A percentile compares a stretch with the other conserved stretches of the same genome.
phyloP scores from a whole-genome alignment of 2,329 filamentous ascomycete species.

The Periconia sp. region DNA sequence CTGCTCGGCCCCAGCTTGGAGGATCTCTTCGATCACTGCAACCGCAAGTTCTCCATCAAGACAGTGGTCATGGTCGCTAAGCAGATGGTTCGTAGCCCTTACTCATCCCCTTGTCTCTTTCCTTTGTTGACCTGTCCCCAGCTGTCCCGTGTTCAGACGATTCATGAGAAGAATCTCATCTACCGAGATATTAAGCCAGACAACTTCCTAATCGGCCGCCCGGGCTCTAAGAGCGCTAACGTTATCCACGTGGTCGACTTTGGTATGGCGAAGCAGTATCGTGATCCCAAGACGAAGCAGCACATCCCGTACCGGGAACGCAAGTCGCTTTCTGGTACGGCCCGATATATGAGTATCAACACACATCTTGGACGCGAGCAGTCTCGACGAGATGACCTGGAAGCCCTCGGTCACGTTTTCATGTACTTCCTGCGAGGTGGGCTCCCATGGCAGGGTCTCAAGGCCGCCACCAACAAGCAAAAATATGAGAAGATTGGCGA shows the following conservation, averaged over 20 bases:
- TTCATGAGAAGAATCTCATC: slow-evolving; percentile 99
- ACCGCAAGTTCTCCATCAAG: slow-evolving; percentile 92
- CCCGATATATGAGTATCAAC: slow-evolving; percentile 99
- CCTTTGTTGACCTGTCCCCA: slow-evolving; percentile 45
- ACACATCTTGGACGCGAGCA: slow-evolving; percentile 96
- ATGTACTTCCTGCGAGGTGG: slow-evolving; percentile 73
- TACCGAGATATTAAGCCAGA: slow-evolving; percentile 99
- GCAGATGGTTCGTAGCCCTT: slow-evolving; percentile 78
- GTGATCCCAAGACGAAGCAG: slow-evolving; percentile 98
- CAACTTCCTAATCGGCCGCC: slow-evolving; percentile 96
- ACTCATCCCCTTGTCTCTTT: background rate
- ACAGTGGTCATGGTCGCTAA: slow-evolving; percentile 99
- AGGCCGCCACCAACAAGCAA: slow-evolving; percentile 81
- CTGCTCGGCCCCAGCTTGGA: slow-evolving; percentile 92
- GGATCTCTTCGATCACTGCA: slow-evolving; percentile 97
- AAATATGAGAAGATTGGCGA: slow-evolving; percentile 99
- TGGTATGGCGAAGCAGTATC: slow-evolving; percentile 99
- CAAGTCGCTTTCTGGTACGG: slow-evolving; percentile 95
- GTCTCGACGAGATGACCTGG: slow-evolving; percentile 92
- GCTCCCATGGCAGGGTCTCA: slow-evolving; percentile 71
- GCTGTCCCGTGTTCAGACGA: slow-evolving; percentile 89
- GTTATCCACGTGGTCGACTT: slow-evolving; percentile 99
- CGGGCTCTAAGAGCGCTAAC: slow-evolving; percentile 91
- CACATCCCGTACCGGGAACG: slow-evolving; percentile 97
- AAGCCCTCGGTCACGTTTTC: slow-evolving; percentile 77